Percentiles rank a stretch among this genome's conserved stretches.
Evolutionary conservation across 1,139 yeast genomes (phyloP).

Genomic region (Suhomyces bolitotheri): DNA sequence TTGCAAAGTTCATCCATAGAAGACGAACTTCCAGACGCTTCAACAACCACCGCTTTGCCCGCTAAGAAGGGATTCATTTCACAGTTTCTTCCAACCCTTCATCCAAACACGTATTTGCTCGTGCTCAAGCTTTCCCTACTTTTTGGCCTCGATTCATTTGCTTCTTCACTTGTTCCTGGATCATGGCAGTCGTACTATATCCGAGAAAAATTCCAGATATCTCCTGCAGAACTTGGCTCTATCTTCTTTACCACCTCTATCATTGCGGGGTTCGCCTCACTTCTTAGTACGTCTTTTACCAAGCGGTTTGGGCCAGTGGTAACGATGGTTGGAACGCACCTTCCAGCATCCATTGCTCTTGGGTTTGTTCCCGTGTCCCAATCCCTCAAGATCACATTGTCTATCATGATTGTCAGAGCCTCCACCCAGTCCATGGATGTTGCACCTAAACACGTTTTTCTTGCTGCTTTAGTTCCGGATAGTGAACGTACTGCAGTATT

Average conservation of each 20-base stretch:
- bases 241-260: constrained; percentile 42
- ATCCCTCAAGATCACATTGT: constrained; percentile 30
- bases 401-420: constrained; percentile 34
- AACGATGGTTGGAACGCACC: constrained; percentile 47
- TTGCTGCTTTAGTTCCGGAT: constrained; percentile 39
- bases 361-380: constrained; percentile 39
- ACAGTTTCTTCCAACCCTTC: constrained; percentile 24
- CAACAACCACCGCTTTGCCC: neutral
- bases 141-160: constrained; percentile 46
- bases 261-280: constrained; percentile 42
- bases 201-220: constrained; percentile 34
- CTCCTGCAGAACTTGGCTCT: constrained; percentile 37
- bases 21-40: neutral
- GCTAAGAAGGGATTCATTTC: constrained; percentile 11
- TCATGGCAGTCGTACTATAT: constrained; percentile 49
- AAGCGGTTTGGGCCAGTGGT: constrained; percentile 45
- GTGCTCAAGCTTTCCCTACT: constrained; percentile 38
- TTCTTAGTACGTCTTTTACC: constrained; percentile 44
- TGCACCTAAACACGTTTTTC: constrained; percentile 46
- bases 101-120: constrained; percentile 18
- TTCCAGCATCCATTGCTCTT: constrained; percentile 43
- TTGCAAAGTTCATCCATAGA: constrained; percentile 1
- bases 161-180: constrained; percentile 44
- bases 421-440: constrained; percentile 47
- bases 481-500: constrained; percentile 41